Evolutionary conservation across 371 early-diverging fungal species (phyloP).

Genomic region (Mucor velutinosus): DNA sequence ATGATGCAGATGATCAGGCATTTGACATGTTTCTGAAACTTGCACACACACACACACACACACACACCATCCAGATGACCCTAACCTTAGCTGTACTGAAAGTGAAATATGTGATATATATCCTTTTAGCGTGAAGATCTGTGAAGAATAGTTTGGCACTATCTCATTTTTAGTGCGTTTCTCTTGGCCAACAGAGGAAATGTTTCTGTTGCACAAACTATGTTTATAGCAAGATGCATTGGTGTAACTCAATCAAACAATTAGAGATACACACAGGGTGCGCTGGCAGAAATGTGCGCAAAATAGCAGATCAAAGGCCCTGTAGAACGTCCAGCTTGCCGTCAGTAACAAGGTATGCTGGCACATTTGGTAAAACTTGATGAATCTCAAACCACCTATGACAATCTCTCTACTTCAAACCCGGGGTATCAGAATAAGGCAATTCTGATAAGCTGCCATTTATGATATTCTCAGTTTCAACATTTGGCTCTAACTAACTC

Average conservation of each 20-base stretch:
- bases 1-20: no score
- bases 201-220: background rate
- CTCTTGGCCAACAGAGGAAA: background rate
- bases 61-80: no score
- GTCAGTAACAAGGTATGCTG: background rate
- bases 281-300: background rate
- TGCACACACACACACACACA: no score
- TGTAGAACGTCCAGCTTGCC: no score
- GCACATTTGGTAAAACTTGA: background rate
- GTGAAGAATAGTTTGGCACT: background rate
- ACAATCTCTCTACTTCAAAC: background rate
- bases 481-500: background rate
- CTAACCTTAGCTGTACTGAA: background rate
- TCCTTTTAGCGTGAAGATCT: background rate
- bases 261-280: background rate
- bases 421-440: background rate
- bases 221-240: background rate
- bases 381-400: background rate
- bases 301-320: background rate
- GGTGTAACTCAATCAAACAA: background rate
- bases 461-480: background rate
- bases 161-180: background rate
- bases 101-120: background rate
- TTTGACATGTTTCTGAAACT: no score
- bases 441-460: background rate